A percentile compares a stretch with the other conserved stretches of the same genome.
Conservation (phyloP, 208 protist genomes). For the Crithidia sp. region DNA sequence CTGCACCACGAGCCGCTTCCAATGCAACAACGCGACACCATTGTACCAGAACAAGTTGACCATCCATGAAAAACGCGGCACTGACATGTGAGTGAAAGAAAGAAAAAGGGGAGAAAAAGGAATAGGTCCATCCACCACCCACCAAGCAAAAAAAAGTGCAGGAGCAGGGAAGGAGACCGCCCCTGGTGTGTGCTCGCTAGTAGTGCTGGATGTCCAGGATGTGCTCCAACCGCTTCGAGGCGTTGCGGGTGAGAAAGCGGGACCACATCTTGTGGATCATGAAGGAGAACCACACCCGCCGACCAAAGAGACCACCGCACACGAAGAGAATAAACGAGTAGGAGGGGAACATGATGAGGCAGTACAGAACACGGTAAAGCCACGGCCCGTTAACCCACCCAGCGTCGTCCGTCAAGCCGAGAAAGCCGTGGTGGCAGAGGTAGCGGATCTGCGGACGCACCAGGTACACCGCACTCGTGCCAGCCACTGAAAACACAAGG, state of each 20-base stretch:
- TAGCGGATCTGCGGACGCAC: constrained; percentile 79
- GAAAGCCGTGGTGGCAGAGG: constrained; percentile 74
- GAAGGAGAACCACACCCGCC: constrained; percentile 89
- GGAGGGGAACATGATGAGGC: constrained; percentile 80
- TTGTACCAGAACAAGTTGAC: too few species aligned
- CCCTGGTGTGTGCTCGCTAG: constrained; percentile 12
- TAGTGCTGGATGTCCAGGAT: constrained; percentile 85
- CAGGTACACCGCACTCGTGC: constrained; percentile 64
- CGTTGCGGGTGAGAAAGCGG: constrained; percentile 71
- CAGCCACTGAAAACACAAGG: constrained; percentile 82
- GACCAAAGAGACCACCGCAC: constrained; percentile 74
- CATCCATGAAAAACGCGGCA: neutral
- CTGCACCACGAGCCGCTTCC: too few species aligned
- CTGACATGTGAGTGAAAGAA: neutral
- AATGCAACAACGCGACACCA: too few species aligned
- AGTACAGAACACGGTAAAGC: constrained; percentile 83
- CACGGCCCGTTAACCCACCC: constrained; percentile 82
- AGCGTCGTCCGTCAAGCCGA: constrained; percentile 74
- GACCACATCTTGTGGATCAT: constrained; percentile 93
- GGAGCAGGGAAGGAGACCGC: too few species aligned
- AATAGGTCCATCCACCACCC: neutral
- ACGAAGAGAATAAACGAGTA: constrained; percentile 85
- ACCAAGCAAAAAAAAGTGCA: neutral
- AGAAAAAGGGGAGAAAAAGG: neutral
- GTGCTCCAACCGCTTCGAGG: constrained; percentile 49